Evolutionary conservation across 2,329 filamentous ascomycete species (phyloP).

Genomic region (Ophiostoma pallidulum): DNA sequence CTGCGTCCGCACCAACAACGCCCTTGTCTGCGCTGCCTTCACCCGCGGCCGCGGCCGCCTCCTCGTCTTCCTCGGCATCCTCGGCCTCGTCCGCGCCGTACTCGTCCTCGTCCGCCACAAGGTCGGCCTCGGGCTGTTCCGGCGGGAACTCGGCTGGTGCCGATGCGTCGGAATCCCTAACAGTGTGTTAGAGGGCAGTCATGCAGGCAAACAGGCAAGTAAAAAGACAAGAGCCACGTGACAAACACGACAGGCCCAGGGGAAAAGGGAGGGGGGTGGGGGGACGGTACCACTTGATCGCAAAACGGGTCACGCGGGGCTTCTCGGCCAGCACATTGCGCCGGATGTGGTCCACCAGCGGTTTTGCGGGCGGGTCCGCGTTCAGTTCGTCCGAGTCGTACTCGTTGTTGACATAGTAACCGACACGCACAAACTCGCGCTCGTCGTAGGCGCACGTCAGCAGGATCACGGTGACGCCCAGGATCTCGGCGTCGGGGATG

Average conservation of each 20-base stretch:
- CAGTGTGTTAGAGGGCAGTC: slow-evolving; percentile 6
- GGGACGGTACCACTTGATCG: slow-evolving; percentile 82
- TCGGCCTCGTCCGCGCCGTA: slow-evolving; percentile 89
- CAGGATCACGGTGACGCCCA: slow-evolving; percentile 94
- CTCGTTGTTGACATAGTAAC: slow-evolving; percentile 99
- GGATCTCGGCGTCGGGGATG: slow-evolving; percentile 89
- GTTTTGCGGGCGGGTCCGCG: slow-evolving; percentile 83
- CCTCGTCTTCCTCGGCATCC: slow-evolving; percentile 47
- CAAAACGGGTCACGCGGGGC: slow-evolving; percentile 92
- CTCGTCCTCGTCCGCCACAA: slow-evolving; percentile 71
- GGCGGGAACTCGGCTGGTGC: slow-evolving; percentile 93
- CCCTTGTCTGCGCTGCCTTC: slow-evolving; percentile 11
- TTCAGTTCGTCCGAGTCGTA: slow-evolving; percentile 88
- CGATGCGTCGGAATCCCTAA: slow-evolving; percentile 93
- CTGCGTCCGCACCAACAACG: slow-evolving; percentile 20
- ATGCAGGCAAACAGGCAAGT: not conserved
- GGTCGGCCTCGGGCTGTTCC: slow-evolving; percentile 92
- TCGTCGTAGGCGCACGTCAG: slow-evolving; percentile 94
- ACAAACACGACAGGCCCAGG: not conserved
- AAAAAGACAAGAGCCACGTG: too few relatives aligned
- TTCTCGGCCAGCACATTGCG: slow-evolving; percentile 95
- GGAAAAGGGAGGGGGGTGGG: not conserved
- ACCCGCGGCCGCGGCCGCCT: slow-evolving; percentile 21
- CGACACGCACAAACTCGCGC: slow-evolving; percentile 93
- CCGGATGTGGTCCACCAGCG: slow-evolving; percentile 81